Percentiles rank a stretch among this genome's conserved stretches.
Conservation (phyloP, 768 basidiomycete genomes). For the Inosperma sp. region DNA sequence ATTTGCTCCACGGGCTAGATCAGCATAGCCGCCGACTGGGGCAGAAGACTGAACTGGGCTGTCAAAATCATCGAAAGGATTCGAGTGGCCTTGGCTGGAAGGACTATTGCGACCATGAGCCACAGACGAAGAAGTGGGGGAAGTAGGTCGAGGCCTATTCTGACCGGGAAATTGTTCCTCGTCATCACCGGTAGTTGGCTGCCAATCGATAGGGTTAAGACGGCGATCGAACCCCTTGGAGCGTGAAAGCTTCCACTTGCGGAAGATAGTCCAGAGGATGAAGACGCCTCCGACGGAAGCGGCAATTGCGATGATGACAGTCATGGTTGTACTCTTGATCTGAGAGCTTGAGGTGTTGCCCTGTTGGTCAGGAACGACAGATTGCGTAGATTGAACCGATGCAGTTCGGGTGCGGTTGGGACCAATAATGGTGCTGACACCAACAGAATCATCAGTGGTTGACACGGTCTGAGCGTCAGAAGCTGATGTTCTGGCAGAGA, state of each 20-base stretch:
- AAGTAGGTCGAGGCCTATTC: slow-evolving; percentile 41
- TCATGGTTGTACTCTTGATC: slow-evolving; percentile 43
- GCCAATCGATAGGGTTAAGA: slow-evolving; percentile 84
- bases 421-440: slow-evolving; percentile 17
- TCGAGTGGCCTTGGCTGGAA: slow-evolving; percentile 26
- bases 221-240: slow-evolving; percentile 79
- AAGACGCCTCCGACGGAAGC: slow-evolving; percentile 61
- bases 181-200: slow-evolving; percentile 51
- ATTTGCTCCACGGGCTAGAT: slow-evolving; percentile 71
- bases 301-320: slow-evolving; percentile 66
- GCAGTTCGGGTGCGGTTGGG: slow-evolving; percentile 24
- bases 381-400: slow-evolving; percentile 22
- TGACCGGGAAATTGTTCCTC: slow-evolving; percentile 46
- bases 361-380: slow-evolving; percentile 27
- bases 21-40: slow-evolving; percentile 77
- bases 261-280: slow-evolving; percentile 84
- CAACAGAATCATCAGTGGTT: slow-evolving; percentile 12
- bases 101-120: slow-evolving; percentile 21
- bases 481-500: slow-evolving; percentile 12
- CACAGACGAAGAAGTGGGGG: slow-evolving; percentile 60
- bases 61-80: slow-evolving; percentile 54
- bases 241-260: slow-evolving; percentile 86
- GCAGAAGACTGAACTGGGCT: slow-evolving; percentile 64
- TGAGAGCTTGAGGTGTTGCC: slow-evolving; percentile 24
- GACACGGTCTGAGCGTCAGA: slow-evolving; percentile 18